These are phyloP conservation scores for Trichosporon sp. DNA, from an alignment of 1,284 basidiomycete species.

Conservation along the genomic window DNA sequence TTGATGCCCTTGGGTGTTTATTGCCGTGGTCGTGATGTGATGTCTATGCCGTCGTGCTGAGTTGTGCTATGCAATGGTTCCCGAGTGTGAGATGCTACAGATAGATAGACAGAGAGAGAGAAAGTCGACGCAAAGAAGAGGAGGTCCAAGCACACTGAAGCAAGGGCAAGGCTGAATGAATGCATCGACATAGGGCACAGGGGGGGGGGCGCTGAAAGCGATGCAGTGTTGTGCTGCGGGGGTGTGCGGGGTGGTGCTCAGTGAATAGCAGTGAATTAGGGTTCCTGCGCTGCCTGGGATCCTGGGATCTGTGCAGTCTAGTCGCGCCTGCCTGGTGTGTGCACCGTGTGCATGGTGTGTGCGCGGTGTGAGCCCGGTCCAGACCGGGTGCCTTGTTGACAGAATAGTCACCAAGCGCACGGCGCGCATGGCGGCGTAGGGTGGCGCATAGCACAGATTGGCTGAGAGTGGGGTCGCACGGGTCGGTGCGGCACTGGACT, in stretches of 20 bases:
- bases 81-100: neutral
- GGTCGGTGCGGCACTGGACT: too few species aligned
- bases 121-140: neutral
- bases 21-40: neutral
- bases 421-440: neutral
- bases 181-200: neutral
- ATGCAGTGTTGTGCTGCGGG: neutral
- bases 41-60: neutral
- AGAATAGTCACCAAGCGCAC: neutral
- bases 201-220: too few species aligned
- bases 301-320: too few species aligned
- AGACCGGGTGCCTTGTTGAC: neutral
- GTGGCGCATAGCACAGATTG: too few species aligned
- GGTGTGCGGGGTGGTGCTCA: neutral
- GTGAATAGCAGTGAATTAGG: too few species aligned
- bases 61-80: neutral
- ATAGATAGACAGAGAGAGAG: neutral
- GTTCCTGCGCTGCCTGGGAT: neutral
- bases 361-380: neutral
- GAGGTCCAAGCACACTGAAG: too few species aligned
- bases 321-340: neutral
- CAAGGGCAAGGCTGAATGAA: neutral
- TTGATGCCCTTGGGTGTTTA: neutral
- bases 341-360: neutral
- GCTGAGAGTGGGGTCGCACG: too few species aligned